Percentiles rank a stretch among this genome's conserved stretches.
Evolutionary conservation across 1,284 basidiomycete species (phyloP).

Genomic region (Cutaneotrichosporon sp.): DNA sequence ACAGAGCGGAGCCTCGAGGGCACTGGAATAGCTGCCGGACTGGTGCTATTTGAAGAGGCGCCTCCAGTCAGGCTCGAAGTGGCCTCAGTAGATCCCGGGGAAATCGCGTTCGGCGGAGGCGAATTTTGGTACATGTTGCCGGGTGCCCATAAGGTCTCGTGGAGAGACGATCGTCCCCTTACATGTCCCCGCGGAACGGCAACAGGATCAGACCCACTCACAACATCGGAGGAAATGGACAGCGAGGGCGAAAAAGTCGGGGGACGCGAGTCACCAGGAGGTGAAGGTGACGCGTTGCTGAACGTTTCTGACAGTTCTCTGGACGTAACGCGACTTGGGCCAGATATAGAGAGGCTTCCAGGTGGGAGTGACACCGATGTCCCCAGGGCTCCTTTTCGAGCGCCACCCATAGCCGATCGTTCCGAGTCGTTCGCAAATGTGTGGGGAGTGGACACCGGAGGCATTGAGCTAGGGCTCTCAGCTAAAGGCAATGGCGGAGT

Average conservation of each 20-base stretch:
- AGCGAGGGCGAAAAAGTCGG: neutral
- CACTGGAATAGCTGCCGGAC: neutral
- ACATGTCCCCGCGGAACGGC: slow-evolving; percentile 1
- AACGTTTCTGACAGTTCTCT: neutral
- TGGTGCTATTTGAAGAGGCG: neutral
- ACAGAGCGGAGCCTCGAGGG: slow-evolving; percentile 11
- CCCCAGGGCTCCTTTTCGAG: slow-evolving; percentile 6
- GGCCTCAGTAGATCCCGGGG: slow-evolving; percentile 2
- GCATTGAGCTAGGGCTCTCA: slow-evolving; percentile 15
- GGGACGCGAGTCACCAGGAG: neutral
- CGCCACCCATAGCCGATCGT: neutral
- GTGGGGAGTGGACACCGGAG: slow-evolving; percentile 31
- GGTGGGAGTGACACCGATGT: slow-evolving; percentile 8
- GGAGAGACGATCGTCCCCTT: slow-evolving; percentile 1
- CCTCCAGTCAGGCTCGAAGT: slow-evolving; percentile 2
- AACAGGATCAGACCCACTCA: neutral
- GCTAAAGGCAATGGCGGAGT: slow-evolving; percentile 12
- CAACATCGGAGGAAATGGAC: slow-evolving; percentile 1
- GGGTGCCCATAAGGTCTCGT: neutral
- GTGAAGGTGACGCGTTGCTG: slow-evolving; percentile 4
- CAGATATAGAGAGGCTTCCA: neutral
- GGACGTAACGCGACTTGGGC: neutral
- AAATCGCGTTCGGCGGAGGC: neutral
- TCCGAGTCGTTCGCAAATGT: slow-evolving; percentile 14
- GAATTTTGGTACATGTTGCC: neutral